These are phyloP conservation scores for Chloromonas sp. DNA, from an alignment of 163 green algal genomes.

Conservation along the genomic window DNA sequence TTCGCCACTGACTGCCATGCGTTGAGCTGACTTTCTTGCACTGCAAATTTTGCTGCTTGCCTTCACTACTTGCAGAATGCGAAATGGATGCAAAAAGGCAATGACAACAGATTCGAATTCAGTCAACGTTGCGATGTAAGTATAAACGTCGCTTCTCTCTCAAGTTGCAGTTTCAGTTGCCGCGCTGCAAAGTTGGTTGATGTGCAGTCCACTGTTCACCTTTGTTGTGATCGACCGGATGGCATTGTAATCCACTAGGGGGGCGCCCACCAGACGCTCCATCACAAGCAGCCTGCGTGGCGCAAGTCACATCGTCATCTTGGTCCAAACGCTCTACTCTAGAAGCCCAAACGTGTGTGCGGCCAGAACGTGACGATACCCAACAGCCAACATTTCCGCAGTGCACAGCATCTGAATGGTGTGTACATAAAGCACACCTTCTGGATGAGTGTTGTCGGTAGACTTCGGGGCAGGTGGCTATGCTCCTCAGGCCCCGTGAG, in stretches of 20 bases:
- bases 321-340: not conserved
- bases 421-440: constrained; percentile 29
- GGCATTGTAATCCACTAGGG: constrained; percentile 80
- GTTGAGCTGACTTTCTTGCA: no score
- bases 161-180: no score
- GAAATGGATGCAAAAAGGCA: no score
- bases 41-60: no score
- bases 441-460: constrained; percentile 76
- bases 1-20: no score
- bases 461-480: constrained; percentile 77
- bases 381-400: not conserved
- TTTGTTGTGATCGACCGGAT: constrained; percentile 59
- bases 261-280: constrained; percentile 81
- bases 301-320: not conserved
- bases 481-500: constrained; percentile 37
- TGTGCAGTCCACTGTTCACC: not conserved
- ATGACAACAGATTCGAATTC: no score
- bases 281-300: constrained; percentile 79
- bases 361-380: not conserved
- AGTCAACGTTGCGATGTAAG: no score
- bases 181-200: no score
- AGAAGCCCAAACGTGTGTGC: not conserved
- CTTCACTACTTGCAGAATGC: no score
- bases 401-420: no score
- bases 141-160: no score